These are phyloP conservation scores for Pelargonium fulgidum DNA, from an alignment of 441 rosid genomes.

Conservation along the genomic window DNA sequence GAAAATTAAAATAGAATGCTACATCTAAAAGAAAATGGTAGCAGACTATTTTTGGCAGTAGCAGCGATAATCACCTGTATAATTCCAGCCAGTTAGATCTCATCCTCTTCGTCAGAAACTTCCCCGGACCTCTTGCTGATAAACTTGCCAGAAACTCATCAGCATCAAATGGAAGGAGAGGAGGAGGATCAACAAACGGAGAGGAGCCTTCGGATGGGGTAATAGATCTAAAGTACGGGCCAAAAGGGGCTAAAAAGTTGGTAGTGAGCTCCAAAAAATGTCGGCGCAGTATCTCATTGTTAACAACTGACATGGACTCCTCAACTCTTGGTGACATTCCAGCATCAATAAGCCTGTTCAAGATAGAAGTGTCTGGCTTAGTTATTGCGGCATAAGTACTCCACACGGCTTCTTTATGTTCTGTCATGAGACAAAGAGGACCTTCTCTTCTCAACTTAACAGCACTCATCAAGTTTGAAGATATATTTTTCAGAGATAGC, in stretches of 20 bases:
- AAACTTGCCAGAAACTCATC: slow-evolving; percentile 75
- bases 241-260: slow-evolving; percentile 94
- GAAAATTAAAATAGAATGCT: neutral
- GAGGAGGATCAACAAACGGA: slow-evolving; percentile 84
- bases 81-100: slow-evolving; percentile 93
- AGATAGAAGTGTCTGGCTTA: slow-evolving; percentile 88
- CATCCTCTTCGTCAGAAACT: slow-evolving; percentile 90
- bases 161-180: slow-evolving; percentile 51
- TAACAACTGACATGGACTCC: slow-evolving; percentile 98
- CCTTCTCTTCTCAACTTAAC: slow-evolving; percentile 91
- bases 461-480: slow-evolving; percentile 68
- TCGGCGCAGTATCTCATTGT: slow-evolving; percentile 85
- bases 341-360: slow-evolving; percentile 92
- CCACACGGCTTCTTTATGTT: slow-evolving; percentile 98
- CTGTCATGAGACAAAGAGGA: slow-evolving; percentile 94
- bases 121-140: slow-evolving; percentile 85
- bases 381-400: slow-evolving; percentile 71
- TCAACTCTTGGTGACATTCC: slow-evolving; percentile 94
- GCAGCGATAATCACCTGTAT: slow-evolving; percentile 53
- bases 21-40: neutral
- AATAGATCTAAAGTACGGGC: slow-evolving; percentile 72
- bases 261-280: slow-evolving; percentile 98
- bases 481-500: slow-evolving; percentile 74
- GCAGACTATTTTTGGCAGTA: slow-evolving; percentile 11
- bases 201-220: slow-evolving; percentile 87